These are phyloP conservation scores for Apiotrichum domesticum DNA, from an alignment of 1,284 basidiomycete species.

Conservation along the genomic window DNA sequence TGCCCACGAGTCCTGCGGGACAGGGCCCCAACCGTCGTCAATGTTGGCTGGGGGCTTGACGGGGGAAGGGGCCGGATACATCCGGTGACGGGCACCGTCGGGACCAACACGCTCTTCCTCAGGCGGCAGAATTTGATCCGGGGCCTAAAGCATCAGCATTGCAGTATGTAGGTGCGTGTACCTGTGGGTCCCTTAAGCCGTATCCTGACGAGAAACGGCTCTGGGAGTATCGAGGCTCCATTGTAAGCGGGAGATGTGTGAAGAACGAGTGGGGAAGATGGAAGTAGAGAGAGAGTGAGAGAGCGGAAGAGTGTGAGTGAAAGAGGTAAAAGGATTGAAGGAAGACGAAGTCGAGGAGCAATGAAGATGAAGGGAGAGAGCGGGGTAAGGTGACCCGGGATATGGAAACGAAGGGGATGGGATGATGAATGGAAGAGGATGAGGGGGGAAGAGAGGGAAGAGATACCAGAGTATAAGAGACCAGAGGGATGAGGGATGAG, in stretches of 20 bases:
- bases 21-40: constrained; percentile 26
- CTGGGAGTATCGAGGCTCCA: too few species aligned
- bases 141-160: not conserved
- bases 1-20: too few species aligned
- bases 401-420: too few species aligned
- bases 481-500: too few species aligned
- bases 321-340: not conserved
- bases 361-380: too few species aligned
- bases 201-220: constrained; percentile 8
- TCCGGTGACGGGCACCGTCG: constrained; percentile 19
- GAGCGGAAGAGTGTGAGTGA: not conserved
- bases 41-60: constrained; percentile 19
- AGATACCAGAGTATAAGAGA: too few species aligned
- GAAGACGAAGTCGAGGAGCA: too few species aligned
- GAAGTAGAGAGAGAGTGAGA: not conserved
- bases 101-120: constrained; percentile 19
- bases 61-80: constrained; percentile 31
- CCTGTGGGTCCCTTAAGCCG: constrained; percentile 9
- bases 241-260: too few species aligned
- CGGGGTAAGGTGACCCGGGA: too few species aligned
- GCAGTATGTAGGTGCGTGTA: not conserved
- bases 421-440: too few species aligned
- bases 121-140: constrained; percentile 16
- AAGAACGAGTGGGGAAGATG: not conserved
- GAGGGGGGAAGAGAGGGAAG: too few species aligned